Evolutionary conservation across 768 basidiomycete species (phyloP).

Genomic region (Boletus bicolor): DNA sequence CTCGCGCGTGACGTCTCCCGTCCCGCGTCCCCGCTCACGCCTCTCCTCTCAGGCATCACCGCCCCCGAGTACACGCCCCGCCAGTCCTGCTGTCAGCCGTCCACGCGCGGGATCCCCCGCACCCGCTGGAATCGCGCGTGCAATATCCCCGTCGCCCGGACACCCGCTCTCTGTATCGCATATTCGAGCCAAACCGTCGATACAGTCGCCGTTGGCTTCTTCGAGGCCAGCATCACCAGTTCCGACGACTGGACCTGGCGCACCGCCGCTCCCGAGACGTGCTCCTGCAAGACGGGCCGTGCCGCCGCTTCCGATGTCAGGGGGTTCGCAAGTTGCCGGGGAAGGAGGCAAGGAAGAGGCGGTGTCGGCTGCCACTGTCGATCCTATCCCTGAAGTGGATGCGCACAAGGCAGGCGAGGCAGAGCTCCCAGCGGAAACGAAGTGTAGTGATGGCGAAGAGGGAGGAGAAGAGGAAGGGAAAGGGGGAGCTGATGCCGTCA

Average conservation of each 20-base stretch:
- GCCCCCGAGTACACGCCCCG: slow-evolving; percentile 33
- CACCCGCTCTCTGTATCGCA: neutral
- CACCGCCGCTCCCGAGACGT: slow-evolving; percentile 64
- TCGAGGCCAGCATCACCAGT: slow-evolving; percentile 39
- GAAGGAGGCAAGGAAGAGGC: slow-evolving; percentile 7
- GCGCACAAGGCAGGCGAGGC: neutral
- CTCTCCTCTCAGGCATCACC: slow-evolving; percentile 23
- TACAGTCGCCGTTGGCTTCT: slow-evolving; percentile 32
- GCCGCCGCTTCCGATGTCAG: slow-evolving; percentile 23
- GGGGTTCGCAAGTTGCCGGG: neutral
- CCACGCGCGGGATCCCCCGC: slow-evolving; percentile 27
- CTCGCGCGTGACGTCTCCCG: slow-evolving; percentile 15
- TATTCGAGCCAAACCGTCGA: slow-evolving; percentile 15
- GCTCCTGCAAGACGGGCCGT: slow-evolving; percentile 51
- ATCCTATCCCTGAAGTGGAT: neutral
- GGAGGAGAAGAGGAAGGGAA: neutral
- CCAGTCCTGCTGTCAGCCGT: slow-evolving; percentile 21
- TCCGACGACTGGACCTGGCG: slow-evolving; percentile 9
- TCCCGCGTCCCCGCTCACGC: slow-evolving; percentile 35
- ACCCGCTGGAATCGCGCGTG: slow-evolving; percentile 6
- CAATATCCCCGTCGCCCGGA: slow-evolving; percentile 14
- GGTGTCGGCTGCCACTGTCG: neutral
- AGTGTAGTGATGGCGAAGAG: neutral
- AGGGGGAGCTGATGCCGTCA: neutral
- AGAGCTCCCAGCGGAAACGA: slow-evolving; percentile 2